Percentiles rank a stretch among this genome's conserved stretches.
Evolutionary conservation across 1,284 basidiomycete species (phyloP).

Genomic region (Apiotrichum akiyoshidainum): DNA sequence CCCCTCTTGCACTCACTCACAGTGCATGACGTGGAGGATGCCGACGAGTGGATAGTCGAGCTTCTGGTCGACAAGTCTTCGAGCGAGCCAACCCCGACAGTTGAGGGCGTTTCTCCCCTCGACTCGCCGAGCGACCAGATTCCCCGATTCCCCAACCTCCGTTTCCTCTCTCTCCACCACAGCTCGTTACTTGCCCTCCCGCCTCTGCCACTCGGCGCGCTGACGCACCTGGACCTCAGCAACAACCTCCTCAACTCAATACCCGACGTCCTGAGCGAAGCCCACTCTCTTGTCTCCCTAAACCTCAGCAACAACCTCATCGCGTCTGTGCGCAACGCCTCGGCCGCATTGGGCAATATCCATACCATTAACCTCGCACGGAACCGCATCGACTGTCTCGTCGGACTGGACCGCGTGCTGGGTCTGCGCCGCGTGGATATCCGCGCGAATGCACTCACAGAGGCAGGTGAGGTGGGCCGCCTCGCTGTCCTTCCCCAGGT

Average conservation of each 20-base stretch:
- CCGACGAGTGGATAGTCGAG: constrained; percentile 48
- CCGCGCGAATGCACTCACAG: constrained; percentile 74
- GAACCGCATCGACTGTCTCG: constrained; percentile 89
- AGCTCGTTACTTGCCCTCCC: constrained; percentile 42
- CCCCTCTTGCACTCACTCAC: constrained; percentile 43
- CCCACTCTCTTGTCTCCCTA: constrained; percentile 76
- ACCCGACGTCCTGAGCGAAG: constrained; percentile 57
- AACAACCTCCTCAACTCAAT: constrained; percentile 73
- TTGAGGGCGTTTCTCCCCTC: not conserved
- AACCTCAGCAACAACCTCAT: constrained; percentile 95
- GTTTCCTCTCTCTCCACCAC: constrained; percentile 39
- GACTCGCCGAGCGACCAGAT: constrained; percentile 2
- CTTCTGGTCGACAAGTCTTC: constrained; percentile 26
- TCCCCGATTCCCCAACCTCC: constrained; percentile 46
- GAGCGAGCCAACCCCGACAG: not conserved
- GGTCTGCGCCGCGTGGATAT: constrained; percentile 82
- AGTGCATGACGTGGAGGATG: constrained; percentile 46
- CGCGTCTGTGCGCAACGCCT: constrained; percentile 86
- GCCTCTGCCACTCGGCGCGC: constrained; percentile 68
- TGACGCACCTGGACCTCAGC: constrained; percentile 88
- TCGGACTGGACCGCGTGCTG: constrained; percentile 82
- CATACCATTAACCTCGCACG: constrained; percentile 70
- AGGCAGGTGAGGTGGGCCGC: constrained; percentile 79
- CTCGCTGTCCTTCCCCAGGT: constrained; percentile 75
- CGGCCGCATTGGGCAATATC: constrained; percentile 73